These are phyloP conservation scores for Coniella lustricola DNA, from an alignment of 2,329 filamentous ascomycete species.

Conservation along the genomic window DNA sequence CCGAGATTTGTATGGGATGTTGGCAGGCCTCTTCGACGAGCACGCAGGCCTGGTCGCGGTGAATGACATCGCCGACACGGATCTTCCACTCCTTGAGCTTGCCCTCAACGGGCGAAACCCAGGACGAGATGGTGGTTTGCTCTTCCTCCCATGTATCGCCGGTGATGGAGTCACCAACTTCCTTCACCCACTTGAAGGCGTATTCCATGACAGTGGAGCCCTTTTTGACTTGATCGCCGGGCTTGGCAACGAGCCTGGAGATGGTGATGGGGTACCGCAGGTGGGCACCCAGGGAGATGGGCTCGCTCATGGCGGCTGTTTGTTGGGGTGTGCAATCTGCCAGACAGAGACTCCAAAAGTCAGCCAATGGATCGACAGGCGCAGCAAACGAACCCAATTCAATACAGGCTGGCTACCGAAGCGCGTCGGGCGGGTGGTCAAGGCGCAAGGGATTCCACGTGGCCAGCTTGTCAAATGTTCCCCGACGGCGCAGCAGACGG, in stretches of 20 bases:
- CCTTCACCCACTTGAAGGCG: conserved; percentile 73
- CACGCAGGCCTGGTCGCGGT: conserved; percentile 51
- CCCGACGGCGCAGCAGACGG: neutral
- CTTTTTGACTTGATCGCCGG: conserved; percentile 68
- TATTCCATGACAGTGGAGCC: conserved; percentile 79
- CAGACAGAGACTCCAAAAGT: neutral
- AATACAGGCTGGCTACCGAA: too few relatives aligned
- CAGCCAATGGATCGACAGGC: too few relatives aligned
- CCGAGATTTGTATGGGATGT: conserved; percentile 85
- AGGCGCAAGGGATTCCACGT: too few relatives aligned
- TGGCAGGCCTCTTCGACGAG: conserved; percentile 86
- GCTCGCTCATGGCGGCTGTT: conserved; percentile 33
- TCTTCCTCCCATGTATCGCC: conserved; percentile 58
- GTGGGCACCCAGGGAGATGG: conserved; percentile 48
- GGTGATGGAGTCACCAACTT: conserved; percentile 59
- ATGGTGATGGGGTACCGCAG: conserved; percentile 93
- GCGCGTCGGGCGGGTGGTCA: too few relatives aligned
- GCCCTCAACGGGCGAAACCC: conserved; percentile 79
- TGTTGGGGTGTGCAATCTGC: neutral
- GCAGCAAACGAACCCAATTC: too few relatives aligned
- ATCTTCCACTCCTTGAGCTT: conserved; percentile 72
- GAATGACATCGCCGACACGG: conserved; percentile 56
- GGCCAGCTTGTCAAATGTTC: too few relatives aligned
- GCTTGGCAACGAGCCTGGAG: conserved; percentile 70
- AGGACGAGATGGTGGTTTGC: conserved; percentile 66